These are phyloP conservation scores for Eremothecium coryli DNA, from an alignment of 1,139 yeast species.

Conservation along the genomic window DNA sequence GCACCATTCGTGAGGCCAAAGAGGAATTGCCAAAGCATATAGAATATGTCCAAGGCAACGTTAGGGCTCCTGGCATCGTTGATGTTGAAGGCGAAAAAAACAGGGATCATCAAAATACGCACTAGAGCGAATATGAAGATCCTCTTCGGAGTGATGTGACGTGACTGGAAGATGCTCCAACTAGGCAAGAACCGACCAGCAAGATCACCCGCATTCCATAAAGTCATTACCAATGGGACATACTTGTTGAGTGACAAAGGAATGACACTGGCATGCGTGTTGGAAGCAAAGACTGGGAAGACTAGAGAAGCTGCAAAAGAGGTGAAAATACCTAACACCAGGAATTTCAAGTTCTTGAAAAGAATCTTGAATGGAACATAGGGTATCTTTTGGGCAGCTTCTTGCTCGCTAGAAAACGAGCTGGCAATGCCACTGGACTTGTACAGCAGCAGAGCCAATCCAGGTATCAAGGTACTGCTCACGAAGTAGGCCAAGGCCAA, in stretches of 20 bases:
- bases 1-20: conserved; percentile 91
- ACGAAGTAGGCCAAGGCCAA: conserved; percentile 53
- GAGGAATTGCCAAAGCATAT: conserved; percentile 56
- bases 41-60: conserved; percentile 54
- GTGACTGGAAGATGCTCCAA: conserved; percentile 15
- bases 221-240: conserved; percentile 67
- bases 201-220: conserved; percentile 89
- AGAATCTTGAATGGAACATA: conserved; percentile 34
- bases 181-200: conserved; percentile 68
- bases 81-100: conserved; percentile 58
- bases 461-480: conserved; percentile 57
- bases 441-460: conserved; percentile 37
- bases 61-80: conserved; percentile 24
- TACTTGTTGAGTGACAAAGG: conserved; percentile 37
- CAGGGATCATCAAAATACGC: conserved; percentile 50
- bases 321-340: conserved; percentile 62
- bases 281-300: conserved; percentile 86
- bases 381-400: conserved; percentile 5
- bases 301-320: conserved; percentile 69
- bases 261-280: conserved; percentile 38
- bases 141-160: conserved; percentile 23
- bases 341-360: conserved; percentile 49
- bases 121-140: conserved; percentile 45
- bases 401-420: conserved; percentile 12
- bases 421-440: too few relatives aligned